Conservation (phyloP, 2,329 filamentous ascomycete genomes). For the Ophiostoma montium region DNA sequence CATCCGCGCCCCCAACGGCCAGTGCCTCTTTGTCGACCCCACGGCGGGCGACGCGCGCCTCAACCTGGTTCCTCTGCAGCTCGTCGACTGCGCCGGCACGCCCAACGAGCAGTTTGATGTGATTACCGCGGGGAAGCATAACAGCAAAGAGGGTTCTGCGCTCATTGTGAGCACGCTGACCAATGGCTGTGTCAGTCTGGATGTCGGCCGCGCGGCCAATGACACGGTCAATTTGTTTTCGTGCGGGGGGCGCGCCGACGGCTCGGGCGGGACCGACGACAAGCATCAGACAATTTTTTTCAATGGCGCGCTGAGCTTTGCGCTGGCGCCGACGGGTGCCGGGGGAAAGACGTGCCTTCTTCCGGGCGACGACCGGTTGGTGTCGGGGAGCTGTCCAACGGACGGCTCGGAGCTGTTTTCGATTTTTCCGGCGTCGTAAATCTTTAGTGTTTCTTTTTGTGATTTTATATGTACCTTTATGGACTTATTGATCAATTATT, state of each 20-base stretch:
- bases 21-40: slow-evolving; percentile 37
- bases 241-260: slow-evolving; percentile 36
- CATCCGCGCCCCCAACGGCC: slow-evolving; percentile 33
- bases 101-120: slow-evolving; percentile 36
- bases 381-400: slow-evolving; percentile 19
- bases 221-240: slow-evolving; percentile 37
- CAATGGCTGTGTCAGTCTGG: slow-evolving; percentile 38
- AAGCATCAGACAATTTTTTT: slow-evolving; percentile 38
- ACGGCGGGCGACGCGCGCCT: slow-evolving; percentile 39
- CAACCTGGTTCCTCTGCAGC: slow-evolving; percentile 35
- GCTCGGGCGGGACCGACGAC: slow-evolving; percentile 29
- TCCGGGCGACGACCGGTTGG: slow-evolving; percentile 19
- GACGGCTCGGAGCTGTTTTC: slow-evolving; percentile 20
- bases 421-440: too few relatives aligned
- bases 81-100: slow-evolving; percentile 30
- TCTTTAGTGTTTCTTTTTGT: too few relatives aligned
- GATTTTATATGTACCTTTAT: too few relatives aligned
- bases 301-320: slow-evolving; percentile 26
- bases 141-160: slow-evolving; percentile 27
- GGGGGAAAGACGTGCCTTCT: slow-evolving; percentile 30
- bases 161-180: slow-evolving; percentile 35
- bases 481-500: too few relatives aligned
- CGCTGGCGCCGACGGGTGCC: slow-evolving; percentile 30
- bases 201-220: slow-evolving; percentile 26
- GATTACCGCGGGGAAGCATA: slow-evolving; percentile 34